Base-by-base conservation (phyloP, 768 basidiomycete genomes). In the Psilocybe sp. region DNA sequence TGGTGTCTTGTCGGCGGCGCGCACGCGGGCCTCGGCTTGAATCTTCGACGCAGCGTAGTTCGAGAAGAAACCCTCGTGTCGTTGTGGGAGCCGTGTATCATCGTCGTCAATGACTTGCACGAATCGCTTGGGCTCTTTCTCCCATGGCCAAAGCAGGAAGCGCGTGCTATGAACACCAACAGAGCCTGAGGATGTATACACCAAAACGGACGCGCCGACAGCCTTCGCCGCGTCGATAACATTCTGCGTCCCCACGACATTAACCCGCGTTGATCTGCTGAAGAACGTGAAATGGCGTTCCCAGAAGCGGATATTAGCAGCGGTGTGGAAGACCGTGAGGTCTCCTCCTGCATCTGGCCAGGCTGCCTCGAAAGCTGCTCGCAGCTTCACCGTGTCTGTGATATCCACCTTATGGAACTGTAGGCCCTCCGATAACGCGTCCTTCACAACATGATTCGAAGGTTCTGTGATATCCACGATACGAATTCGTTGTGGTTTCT, bases 71-170 rank as follows among this genome's bases (percentile, higher is more conserved):
- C 84, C 72, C 12, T 76, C 66, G 55, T 87, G 84, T 4, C 61
- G 67, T 57, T 71, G 77, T 8, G 85, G 84, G 1, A 80, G 55
- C 11, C 63, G 57, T 19, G 49, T 54, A 41, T 87, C 82, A 50
- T 84, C 80, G 59, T 89, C 88, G 47, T 76, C 75, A 51, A 87
- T 71, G 3, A 77, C 67, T 63, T 92, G 89, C 7, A 85, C 73
- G 55, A 83, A 82, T 53, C 69, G 65, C 20, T 70, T 55, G 0
- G 86, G 84, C 49, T 70, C 74, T 20, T 48, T 73, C 67, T 89
- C 78, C 89, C 89, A 92, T 2, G 87, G 89, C 82, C 84, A 88
- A 12, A 87, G 71, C 65, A 81, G 77, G 55, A 87, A 82, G 1
- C 83, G 77, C 9, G 79, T 69, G 28, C 81, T 69, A 5, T 75